A percentile compares a stretch with the other conserved stretches of the same genome.
These are phyloP conservation scores for Aspergillus diversus DNA, from an alignment of 495 filamentous ascomycete species.

Conservation along the genomic window DNA sequence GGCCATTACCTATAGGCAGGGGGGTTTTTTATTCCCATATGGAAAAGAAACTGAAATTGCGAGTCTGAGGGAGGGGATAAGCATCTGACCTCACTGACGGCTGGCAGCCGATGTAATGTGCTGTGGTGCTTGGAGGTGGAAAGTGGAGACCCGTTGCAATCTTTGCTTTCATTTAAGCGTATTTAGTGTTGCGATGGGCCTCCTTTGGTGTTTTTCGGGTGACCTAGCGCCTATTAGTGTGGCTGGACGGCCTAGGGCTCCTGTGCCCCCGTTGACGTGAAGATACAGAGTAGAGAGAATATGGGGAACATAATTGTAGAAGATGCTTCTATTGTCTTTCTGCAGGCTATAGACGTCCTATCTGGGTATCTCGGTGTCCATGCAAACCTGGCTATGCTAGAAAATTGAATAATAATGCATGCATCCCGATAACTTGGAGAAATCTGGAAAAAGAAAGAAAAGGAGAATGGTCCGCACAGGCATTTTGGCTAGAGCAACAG, in stretches of 20 bases:
- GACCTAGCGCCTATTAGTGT: constrained; percentile 22
- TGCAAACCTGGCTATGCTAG: constrained; percentile 33
- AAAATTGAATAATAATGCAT: constrained; percentile 31
- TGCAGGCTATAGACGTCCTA: constrained; percentile 22
- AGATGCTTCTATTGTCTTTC: constrained; percentile 21
- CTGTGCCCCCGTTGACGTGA: not conserved
- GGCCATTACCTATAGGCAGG: too few species aligned
- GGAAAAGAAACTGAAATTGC: not conserved
- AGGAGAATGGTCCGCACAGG: constrained; percentile 11
- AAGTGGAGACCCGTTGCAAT: not conserved
- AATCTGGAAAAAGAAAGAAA: constrained; percentile 18
- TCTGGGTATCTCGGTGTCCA: constrained; percentile 30
- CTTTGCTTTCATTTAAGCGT: not conserved
- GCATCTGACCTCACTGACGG: not conserved
- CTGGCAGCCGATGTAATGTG: not conserved
- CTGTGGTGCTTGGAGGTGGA: not conserved
- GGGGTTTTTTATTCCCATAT: not conserved
- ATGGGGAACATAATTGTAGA: not conserved
- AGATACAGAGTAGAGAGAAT: not conserved
- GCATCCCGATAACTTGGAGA: constrained; percentile 16
- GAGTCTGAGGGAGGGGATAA: not conserved
- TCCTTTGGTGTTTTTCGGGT: constrained; percentile 28
- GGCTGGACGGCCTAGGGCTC: not conserved
- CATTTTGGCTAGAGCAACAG: not conserved
- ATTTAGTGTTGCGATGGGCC: constrained; percentile 5